Conservation (phyloP, 75 land plant genomes). For the Chamaecyparis obtusa region DNA sequence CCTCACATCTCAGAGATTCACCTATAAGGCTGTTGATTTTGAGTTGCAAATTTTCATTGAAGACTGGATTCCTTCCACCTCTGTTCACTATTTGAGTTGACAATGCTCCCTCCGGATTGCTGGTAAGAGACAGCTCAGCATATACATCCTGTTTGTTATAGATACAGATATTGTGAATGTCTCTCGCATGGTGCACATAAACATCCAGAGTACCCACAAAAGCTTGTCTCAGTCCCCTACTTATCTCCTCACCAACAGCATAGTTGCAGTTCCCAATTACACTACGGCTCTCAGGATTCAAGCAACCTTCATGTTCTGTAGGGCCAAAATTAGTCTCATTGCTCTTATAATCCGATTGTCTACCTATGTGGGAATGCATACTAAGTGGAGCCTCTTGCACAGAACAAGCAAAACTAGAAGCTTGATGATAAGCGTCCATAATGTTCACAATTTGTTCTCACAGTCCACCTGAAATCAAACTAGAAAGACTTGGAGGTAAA, state of each 20-base stretch:
- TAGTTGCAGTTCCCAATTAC: neutral
- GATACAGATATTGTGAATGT: too few species aligned
- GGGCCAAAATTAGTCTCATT: neutral
- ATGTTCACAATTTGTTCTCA: neutral
- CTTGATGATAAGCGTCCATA: conserved; percentile 1
- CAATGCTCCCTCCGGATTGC: too few species aligned
- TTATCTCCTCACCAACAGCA: neutral
- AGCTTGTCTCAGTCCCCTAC: too few species aligned
- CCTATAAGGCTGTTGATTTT: too few species aligned
- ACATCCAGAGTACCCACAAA: too few species aligned
- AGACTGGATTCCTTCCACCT: too few species aligned
- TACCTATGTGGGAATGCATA: neutral
- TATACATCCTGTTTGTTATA: too few species aligned
- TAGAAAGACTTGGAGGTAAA: neutral
- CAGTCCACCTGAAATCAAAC: neutral
- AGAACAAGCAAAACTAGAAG: neutral
- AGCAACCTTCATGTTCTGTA: neutral
- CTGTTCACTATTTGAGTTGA: too few species aligned
- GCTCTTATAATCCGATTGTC: neutral
- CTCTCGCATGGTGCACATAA: too few species aligned
- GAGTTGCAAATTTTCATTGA: too few species aligned
- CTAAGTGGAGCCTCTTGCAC: neutral
- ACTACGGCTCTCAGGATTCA: neutral
- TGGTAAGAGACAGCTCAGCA: too few species aligned
- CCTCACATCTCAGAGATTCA: too few species aligned